Evolutionary conservation across 768 basidiomycete genomes (phyloP), one percentile per base, ranked within the genome.

Genomic region (Leccinum longicurvipes): DNA sequence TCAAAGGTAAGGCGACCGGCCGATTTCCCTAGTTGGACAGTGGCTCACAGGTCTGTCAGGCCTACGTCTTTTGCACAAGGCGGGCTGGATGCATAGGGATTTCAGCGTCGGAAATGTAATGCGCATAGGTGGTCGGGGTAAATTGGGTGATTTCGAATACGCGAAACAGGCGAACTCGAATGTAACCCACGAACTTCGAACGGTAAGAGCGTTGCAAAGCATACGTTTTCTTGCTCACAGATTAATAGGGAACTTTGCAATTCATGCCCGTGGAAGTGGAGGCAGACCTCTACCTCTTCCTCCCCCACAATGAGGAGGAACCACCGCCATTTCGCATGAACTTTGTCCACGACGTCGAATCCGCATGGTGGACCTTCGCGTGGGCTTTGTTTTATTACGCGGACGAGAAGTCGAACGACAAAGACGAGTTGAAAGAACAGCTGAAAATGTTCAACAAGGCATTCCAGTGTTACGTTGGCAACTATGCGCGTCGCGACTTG

Each of bases 141-240:
- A 63, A 21, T 21, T 63, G 15, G 21, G 11, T 1, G 62, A 63
- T 46, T 48, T 63, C 1, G 56, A 63, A 19, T 60, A 48, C 19
- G 58, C 51, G 7, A 60, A 63, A 28, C 50, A 17, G 6, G 19
- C 53, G 1, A 7, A 28, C 21, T 48, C 48, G 0, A 5, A 53
- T 3, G 2, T 21, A 12, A 32, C 48, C 6, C 53, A 55, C 2
- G 45, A 57, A 2, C 24, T 41, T 50, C 56, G 46, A 51, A 63
- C 53, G 6, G 62, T 63, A 31, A 53, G 53, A 41, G 15, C 1
- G 2, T 32, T 3, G 6, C 4, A 17, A 27, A 48, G 14, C 14
- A 6, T 3, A 28, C 0, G 31, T 3, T 11, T 6, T 6, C 34
- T 41, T 50, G 4, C 50, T 54, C 7, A 41, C 39, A n/a, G 4